Base-by-base conservation (phyloP, 1,284 basidiomycete species). In the Lentinula novae-zelandiae region DNA sequence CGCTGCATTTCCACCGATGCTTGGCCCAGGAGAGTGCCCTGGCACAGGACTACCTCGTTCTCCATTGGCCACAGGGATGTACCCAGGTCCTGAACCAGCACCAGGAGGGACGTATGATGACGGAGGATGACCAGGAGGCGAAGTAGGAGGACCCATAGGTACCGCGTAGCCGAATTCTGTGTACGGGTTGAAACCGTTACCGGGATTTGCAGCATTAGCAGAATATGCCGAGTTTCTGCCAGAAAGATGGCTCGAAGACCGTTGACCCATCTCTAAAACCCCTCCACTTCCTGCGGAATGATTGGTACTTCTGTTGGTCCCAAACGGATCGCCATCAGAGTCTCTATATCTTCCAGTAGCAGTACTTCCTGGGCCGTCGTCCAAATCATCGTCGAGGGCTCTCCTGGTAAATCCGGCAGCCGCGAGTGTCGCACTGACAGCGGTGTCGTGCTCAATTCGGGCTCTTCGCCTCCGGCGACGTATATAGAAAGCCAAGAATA, bases 401-500 rank as follows among this genome's bases (percentile, higher is more conserved):
- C 79, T 74, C 55, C 88, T 83, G 67, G 84, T 79, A 68, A 84
- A 80, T 17, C 85, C 85, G 2, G 85, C 84, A 20, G 85, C 86
- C n/a, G 85, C 82, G 53, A 88, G 78, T 4, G 83, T 83, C n/a
- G 85, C 86, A 20, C 84, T 83, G 9, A 87, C 81, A 0, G 81
- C 85, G 1, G 82, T 79, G 62, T 91, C 88, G 62, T 86, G 85
- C 63, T 90, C 87, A 10, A 87, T 71, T 56, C 78, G 77, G 46
- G 75, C 79, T 49, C 76, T 83, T 33, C 84, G 79, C 49, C 86
- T 80, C 61, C 86, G 80, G 46, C 87, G 81, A 22, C 86, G 83
- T 62, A 89, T 71, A 58, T 83, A 87, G 71, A 91, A 90, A 66
- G 90, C 72, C 59, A 89, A 74, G 78, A 85, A 90, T 39, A 91